Conservation (phyloP, 2,329 filamentous ascomycete species). For the Bipolaris oryzae region DNA sequence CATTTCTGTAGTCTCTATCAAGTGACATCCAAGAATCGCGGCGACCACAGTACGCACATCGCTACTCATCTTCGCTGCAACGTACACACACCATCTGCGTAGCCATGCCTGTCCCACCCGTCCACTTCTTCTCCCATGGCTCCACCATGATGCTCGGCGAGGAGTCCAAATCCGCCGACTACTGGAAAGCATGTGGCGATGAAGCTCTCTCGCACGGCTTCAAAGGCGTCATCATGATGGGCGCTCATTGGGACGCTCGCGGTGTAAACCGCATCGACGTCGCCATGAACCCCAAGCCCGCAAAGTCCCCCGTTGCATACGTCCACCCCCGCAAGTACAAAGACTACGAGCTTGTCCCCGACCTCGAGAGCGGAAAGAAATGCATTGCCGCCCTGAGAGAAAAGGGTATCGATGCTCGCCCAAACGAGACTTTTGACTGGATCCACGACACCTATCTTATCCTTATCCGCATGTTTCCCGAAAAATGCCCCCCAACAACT, state of each 20-base stretch:
- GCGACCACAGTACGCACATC: neutral
- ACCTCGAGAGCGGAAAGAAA: slow-evolving; percentile 59
- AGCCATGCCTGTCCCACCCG: slow-evolving; percentile 55
- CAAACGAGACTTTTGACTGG: slow-evolving; percentile 68
- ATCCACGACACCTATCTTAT: slow-evolving; percentile 75
- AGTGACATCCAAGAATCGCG: neutral
- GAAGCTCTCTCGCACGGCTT: slow-evolving; percentile 64
- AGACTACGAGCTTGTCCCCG: slow-evolving; percentile 65
- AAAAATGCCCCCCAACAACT: slow-evolving; percentile 68
- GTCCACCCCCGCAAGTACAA: slow-evolving; percentile 70
- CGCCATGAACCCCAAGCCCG: slow-evolving; percentile 64
- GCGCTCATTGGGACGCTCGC: slow-evolving; percentile 69
- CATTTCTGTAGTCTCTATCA: neutral
- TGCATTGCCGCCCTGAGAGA: slow-evolving; percentile 58
- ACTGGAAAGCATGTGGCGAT: slow-evolving; percentile 70
- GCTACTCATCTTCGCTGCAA: neutral
- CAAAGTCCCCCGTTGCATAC: slow-evolving; percentile 69
- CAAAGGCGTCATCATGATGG: slow-evolving; percentile 71
- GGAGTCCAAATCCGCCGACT: slow-evolving; percentile 64
- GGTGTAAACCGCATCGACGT: slow-evolving; percentile 64
- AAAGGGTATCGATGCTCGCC: slow-evolving; percentile 61
- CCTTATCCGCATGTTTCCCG: slow-evolving; percentile 72
- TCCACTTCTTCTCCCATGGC: slow-evolving; percentile 73
- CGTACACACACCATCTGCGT: neutral
- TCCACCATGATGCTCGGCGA: slow-evolving; percentile 76